These are phyloP conservation scores for Bromus sterilis DNA, from an alignment of 176 grass and related monocot genomes.

Conservation along the genomic window DNA sequence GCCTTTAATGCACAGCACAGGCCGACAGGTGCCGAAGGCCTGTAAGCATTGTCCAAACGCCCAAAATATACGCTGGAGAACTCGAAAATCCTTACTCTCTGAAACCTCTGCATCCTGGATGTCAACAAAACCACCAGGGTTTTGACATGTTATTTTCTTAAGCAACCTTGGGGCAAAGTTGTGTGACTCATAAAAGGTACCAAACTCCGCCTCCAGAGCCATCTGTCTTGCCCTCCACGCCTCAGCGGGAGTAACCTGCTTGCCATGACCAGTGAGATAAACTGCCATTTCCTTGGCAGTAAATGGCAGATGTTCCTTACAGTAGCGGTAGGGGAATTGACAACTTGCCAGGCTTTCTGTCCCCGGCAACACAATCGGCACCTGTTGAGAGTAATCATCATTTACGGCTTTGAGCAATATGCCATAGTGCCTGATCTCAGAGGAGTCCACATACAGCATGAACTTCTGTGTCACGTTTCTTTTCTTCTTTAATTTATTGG, in stretches of 20 bases:
- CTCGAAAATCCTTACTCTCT: background rate
- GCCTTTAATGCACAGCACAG: background rate
- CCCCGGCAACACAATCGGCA: background rate
- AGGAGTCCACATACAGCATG: background rate
- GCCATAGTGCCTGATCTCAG: background rate
- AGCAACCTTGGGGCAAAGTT: background rate
- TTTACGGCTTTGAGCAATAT: background rate
- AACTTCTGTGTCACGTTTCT: background rate
- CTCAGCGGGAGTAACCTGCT: background rate
- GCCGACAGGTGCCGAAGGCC: background rate
- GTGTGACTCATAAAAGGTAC: background rate
- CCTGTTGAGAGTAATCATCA: background rate
- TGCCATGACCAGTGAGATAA: background rate
- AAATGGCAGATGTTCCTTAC: background rate
- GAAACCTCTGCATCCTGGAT: background rate
- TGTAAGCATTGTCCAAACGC: background rate
- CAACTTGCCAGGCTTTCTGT: background rate
- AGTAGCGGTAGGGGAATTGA: background rate
- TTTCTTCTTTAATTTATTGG: background rate
- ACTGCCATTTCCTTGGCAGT: background rate
- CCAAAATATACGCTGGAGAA: background rate
- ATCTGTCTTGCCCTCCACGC: background rate
- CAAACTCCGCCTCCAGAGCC: background rate
- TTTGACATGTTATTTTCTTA: background rate
- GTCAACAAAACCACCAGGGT: background rate